Conservation (phyloP, 495 filamentous ascomycete genomes). For the Annulohypoxylon moriforme region DNA sequence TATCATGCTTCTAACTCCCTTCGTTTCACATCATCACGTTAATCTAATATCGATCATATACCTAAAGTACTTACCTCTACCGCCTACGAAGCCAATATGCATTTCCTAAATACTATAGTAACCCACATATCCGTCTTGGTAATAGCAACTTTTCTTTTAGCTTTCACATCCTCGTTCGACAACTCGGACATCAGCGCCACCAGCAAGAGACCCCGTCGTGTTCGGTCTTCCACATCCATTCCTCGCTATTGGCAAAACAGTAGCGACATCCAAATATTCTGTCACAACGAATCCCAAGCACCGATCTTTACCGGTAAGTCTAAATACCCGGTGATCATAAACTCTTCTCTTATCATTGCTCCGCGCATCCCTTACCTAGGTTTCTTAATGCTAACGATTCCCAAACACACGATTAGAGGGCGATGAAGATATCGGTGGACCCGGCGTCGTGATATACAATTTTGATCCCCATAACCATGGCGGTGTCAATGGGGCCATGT, state of each 20-base stretch:
- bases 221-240: neutral
- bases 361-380: neutral
- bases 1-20: neutral
- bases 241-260: conserved; percentile 18
- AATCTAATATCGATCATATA: neutral
- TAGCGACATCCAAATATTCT: conserved; percentile 33
- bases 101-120: neutral
- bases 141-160: neutral
- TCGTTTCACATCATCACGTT: neutral
- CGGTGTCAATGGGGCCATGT: conserved; percentile 27
- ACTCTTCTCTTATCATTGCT: neutral
- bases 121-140: neutral
- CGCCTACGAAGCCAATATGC: conserved; percentile 9
- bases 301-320: conserved; percentile 35
- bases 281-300: conserved; percentile 21
- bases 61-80: neutral
- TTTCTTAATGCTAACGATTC: conserved; percentile 1
- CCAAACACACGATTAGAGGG: neutral
- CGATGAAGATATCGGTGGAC: conserved; percentile 28
- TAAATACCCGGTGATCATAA: neutral
- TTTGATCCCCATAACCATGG: conserved; percentile 30
- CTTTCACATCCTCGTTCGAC: neutral
- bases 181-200: neutral
- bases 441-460: conserved; percentile 33
- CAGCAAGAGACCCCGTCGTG: conserved; percentile 6